A percentile compares a stretch with the other conserved stretches of the same genome.
phyloP scores from a whole-genome alignment of 495 filamentous ascomycete genomes.

The Lindgomyces ingoldianus region DNA sequence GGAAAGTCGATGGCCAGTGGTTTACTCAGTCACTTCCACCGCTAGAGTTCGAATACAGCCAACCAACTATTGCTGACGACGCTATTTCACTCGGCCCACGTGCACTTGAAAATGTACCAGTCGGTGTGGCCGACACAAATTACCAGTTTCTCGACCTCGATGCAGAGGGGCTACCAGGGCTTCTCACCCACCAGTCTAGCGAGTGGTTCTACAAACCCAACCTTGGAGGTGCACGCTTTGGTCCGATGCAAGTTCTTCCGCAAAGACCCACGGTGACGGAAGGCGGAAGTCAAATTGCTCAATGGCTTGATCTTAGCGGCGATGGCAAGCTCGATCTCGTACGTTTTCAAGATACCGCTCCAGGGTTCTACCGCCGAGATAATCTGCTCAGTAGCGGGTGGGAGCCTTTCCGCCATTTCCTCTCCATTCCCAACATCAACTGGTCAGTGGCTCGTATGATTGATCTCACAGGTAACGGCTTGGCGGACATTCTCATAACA shows the following conservation, averaged over 20 bases:
- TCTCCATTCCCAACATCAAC: neutral
- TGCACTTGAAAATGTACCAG: too few species aligned
- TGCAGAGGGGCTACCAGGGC: neutral
- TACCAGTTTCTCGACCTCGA: neutral
- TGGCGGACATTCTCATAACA: neutral
- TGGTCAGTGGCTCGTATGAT: neutral
- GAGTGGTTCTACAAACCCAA: neutral
- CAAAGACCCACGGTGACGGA: neutral
- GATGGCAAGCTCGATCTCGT: neutral
- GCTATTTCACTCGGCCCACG: too few species aligned
- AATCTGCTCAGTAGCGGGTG: neutral
- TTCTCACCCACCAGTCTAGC: neutral
- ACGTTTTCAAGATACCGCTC: neutral
- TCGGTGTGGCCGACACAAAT: too few species aligned
- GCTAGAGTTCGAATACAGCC: too few species aligned
- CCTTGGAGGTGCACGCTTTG: neutral
- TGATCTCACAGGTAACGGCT: constrained; percentile 7
- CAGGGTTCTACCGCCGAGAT: neutral
- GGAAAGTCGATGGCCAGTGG: too few species aligned
- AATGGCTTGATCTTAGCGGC: neutral
- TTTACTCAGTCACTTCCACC: too few species aligned
- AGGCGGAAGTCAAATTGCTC: neutral
- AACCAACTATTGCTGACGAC: too few species aligned
- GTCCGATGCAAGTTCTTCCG: neutral
- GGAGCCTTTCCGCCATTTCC: neutral